Percentiles rank a stretch among this genome's conserved stretches.
These are phyloP conservation scores for Cadophora gregata DNA, from an alignment of 2,329 filamentous ascomycete genomes.

Conservation along the genomic window DNA sequence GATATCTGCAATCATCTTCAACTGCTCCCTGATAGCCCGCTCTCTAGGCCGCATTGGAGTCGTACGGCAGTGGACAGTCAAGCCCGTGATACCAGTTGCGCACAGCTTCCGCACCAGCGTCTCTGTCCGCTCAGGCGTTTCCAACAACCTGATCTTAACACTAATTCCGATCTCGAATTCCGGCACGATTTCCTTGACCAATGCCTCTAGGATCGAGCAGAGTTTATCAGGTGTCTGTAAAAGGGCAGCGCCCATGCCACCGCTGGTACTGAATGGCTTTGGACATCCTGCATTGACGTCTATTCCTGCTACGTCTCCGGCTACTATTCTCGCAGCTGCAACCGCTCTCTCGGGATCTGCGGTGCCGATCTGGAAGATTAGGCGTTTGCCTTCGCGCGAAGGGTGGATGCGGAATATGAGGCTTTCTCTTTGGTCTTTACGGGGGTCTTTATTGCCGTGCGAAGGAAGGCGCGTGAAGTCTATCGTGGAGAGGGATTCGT, in stretches of 20 bases:
- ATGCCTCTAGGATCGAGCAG: constrained; percentile 78
- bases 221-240: constrained; percentile 85
- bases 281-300: constrained; percentile 99
- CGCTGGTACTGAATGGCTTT: constrained; percentile 91
- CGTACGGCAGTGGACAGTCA: constrained; percentile 95
- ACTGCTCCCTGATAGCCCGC: constrained; percentile 82
- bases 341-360: constrained; percentile 83
- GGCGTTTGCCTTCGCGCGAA: constrained; percentile 70
- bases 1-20: constrained; percentile 81
- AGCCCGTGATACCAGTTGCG: constrained; percentile 85
- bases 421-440: constrained; percentile 62
- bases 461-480: constrained; percentile 83
- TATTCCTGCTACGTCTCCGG: constrained; percentile 87
- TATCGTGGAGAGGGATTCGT: constrained; percentile 77
- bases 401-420: constrained; percentile 88
- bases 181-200: constrained; percentile 79
- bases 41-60: constrained; percentile 94
- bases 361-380: constrained; percentile 94
- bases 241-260: constrained; percentile 94
- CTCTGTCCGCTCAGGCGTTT: constrained; percentile 77
- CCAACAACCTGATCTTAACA: constrained; percentile 92
- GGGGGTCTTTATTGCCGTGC: constrained; percentile 65
- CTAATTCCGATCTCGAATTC: constrained; percentile 90
- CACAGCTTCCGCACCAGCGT: constrained; percentile 78
- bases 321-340: constrained; percentile 81